Evolutionary conservation across 441 rosid genomes (phyloP), one percentile per base, ranked within the genome.

Genomic region (Monsonia emarginata): DNA sequence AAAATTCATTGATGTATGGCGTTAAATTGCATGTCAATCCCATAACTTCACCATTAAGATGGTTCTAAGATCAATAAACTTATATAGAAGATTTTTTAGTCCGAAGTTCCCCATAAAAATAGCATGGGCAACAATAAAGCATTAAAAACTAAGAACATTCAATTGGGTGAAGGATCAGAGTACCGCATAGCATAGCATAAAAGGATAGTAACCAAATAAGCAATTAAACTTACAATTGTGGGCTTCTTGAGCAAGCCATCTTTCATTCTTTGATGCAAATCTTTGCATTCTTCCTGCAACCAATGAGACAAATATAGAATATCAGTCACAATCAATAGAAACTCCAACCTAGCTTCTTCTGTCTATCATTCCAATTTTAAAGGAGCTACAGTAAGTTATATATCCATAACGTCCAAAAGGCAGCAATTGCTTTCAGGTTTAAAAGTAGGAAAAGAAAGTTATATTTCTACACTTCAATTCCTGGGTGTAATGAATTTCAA

Each of bases 231-330:
- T 80, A 87, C 93, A 74, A 81, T 54, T 19, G 84, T 81, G 32
- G 69, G 83, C 75, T 71, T 80, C 75, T 80, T 77, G 42, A 75
- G 80, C 65, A 68, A 67, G 24, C 83, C 83, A 63, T 67, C 76
- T 59, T 81, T 80, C 30, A 87, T 65, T 65, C 85, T 81, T 74
- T 75, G 72, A 61, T 54, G 65, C 78, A 87, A 76, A 70, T 85
- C 93, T 69, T 77, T 82, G 58, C 90, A 87, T 73, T 87, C 90
- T 75, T 85, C 88, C 90, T 87, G 67, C 83, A 80, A 72, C 72
- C 66, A 74, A 22, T 52, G 67, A 50, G 80, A 56, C 66, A 78
- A 65, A 63, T 62, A 58, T 60, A 34, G 65, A 61, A 69, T 18
- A 66, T 69, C 48, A 40, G 54, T 24, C 44, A 71, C 4, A 16